Base-by-base conservation (phyloP, 2,329 filamentous ascomycete species). In the Calonectria pteridis region DNA sequence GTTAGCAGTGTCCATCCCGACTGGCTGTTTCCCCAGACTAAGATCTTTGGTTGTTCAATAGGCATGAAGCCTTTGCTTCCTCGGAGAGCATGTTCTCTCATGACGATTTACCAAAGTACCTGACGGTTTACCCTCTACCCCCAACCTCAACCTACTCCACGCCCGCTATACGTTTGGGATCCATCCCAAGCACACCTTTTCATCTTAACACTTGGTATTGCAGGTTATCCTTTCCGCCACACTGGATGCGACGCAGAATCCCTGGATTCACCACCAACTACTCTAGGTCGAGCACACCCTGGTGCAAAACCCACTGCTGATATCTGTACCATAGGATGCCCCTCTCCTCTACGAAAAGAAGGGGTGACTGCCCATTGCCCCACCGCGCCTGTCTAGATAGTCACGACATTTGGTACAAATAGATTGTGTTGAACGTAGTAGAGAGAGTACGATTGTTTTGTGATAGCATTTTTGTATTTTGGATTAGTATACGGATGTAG, bases 1-100 rank as follows among this genome's bases (percentile, higher is more conserved):
- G 84, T 85, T 81, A 82, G 84, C 81, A 80, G 79, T 77, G 78
- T 80, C 68, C 77, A 72, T 72, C 67, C 68, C 72, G 71, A 80
- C 68, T 77, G 74, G 77, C 75, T 76, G 73, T 76, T 73, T 66
- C 71, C 69, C 55, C 50, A 76, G 77, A 81, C 79, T 81, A 80
- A 80, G 79, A 79, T 68, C 73, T 71, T 55, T 77, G 80, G 79
- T 73, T 72, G 69, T 76, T 74, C 76, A 77, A 80, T 74, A 81
- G 79, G 78, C 79, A 76, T 80, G 69, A 80, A 81, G 77, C 78
- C 78, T 77, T 74, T 73, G 67, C 75, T 71, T 73, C 69, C 73
- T 74, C 73, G 53, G 67, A 79, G 71, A 65, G 75, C 65, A 58
- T 67, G 53, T 74, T 58, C 75, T 76, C 73, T 62, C 37, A 67